phyloP scores from a whole-genome alignment of 345 rosid species.

The Eucalyptus sp. region DNA sequence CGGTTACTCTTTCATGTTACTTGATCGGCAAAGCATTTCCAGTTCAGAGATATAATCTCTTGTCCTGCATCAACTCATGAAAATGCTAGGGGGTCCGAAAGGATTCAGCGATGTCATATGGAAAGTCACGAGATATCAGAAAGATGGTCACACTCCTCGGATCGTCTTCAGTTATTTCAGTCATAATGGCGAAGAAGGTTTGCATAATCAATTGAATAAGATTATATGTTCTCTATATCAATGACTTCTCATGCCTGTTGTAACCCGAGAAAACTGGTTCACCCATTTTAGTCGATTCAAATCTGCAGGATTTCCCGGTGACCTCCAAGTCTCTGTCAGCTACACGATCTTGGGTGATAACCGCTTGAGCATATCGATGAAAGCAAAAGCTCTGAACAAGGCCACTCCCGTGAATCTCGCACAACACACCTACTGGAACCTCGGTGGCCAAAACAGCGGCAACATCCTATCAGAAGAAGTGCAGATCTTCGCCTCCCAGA shows the following conservation, averaged over 20 bases:
- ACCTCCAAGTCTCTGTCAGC: conserved; percentile 24
- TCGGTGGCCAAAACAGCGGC: conserved; percentile 68
- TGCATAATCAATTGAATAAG: neutral
- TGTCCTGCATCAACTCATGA: neutral
- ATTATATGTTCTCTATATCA: neutral
- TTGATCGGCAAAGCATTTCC: neutral
- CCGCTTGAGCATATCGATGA: conserved; percentile 47
- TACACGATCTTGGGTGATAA: conserved; percentile 29
- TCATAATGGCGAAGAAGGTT: conserved; percentile 74
- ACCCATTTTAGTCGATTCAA: neutral
- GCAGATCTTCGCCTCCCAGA: conserved; percentile 51
- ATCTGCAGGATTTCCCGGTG: conserved; percentile 75
- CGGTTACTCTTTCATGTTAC: neutral
- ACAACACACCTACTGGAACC: conserved; percentile 84
- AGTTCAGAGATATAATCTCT: neutral
- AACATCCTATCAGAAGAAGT: conserved; percentile 57
- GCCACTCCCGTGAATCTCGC: conserved; percentile 81
- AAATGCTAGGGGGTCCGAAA: conserved; percentile 43
- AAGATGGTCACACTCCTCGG: conserved; percentile 28
- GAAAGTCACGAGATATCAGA: conserved; percentile 37
- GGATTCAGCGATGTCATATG: conserved; percentile 79
- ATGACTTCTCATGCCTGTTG: neutral
- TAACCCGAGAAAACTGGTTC: neutral
- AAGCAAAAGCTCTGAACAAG: conserved; percentile 56
- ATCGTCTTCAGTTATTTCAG: conserved; percentile 59